These are phyloP conservation scores for Camelina sativa DNA, from an alignment of 345 rosid species.

Conservation along the genomic window DNA sequence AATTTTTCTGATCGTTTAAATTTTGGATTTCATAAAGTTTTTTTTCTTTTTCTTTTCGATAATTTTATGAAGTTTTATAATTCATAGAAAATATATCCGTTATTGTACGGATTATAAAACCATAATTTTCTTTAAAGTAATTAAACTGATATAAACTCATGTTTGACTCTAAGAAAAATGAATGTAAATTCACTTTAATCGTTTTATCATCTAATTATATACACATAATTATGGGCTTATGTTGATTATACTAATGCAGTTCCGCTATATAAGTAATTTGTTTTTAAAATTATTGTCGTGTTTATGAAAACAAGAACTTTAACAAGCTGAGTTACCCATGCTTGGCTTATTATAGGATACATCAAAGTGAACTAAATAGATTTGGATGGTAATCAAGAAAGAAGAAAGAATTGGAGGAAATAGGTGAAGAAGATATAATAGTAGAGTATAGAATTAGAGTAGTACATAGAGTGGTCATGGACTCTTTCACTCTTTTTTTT, in stretches of 20 bases:
- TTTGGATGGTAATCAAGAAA: neutral
- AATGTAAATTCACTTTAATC: neutral
- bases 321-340: neutral
- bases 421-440: slow-evolving; percentile 22
- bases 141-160: neutral
- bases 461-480: slow-evolving; percentile 30
- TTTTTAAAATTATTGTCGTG: neutral
- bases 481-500: too few relatives aligned
- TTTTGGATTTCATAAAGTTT: too few relatives aligned
- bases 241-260: neutral
- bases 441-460: slow-evolving; percentile 28
- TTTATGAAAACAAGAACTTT: neutral
- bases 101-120: neutral
- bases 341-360: neutral
- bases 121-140: neutral
- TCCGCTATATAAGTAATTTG: neutral
- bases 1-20: neutral
- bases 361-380: neutral
- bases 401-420: slow-evolving; percentile 12
- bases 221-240: neutral
- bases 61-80: too few relatives aligned
- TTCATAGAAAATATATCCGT: too few relatives aligned
- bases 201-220: neutral
- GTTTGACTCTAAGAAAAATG: neutral
- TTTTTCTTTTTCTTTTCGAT: too few relatives aligned